Percentiles rank a stretch among this genome's conserved stretches.
These are phyloP conservation scores for Tuber magnatum DNA, from an alignment of 495 filamentous ascomycete genomes.

Conservation along the genomic window DNA sequence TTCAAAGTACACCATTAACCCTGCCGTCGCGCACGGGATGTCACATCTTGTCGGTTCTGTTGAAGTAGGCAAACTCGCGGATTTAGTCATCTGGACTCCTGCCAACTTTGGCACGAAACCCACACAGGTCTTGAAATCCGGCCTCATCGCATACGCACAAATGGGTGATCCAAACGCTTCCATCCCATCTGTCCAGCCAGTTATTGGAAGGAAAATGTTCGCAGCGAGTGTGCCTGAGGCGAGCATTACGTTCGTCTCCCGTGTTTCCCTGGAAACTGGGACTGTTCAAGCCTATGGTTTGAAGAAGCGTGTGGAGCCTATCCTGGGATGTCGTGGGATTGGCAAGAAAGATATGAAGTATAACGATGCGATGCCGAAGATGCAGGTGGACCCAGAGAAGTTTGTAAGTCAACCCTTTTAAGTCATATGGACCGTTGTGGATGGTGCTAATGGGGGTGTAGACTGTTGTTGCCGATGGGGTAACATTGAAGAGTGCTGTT, in stretches of 20 bases:
- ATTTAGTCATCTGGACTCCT: conserved; percentile 83
- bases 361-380: conserved; percentile 80
- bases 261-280: conserved; percentile 59
- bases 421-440: conserved; percentile 31
- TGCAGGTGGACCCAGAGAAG: conserved; percentile 88
- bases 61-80: conserved; percentile 85
- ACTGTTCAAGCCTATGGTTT: conserved; percentile 64
- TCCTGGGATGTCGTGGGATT: conserved; percentile 70
- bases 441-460: conserved; percentile 17
- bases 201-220: conserved; percentile 84
- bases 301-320: conserved; percentile 71
- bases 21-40: conserved; percentile 91
- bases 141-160: conserved; percentile 75
- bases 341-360: conserved; percentile 91
- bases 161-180: conserved; percentile 96
- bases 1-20: conserved; percentile 97
- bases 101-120: conserved; percentile 87
- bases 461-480: conserved; percentile 79
- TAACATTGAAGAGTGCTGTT: conserved; percentile 67
- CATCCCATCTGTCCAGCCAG: conserved; percentile 82
- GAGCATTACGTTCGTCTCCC: conserved; percentile 77
- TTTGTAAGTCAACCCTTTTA: conserved; percentile 49
- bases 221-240: conserved; percentile 62
- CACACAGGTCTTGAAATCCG: conserved; percentile 73
- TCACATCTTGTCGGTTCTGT: conserved; percentile 77